Percentiles rank a stretch among this genome's conserved stretches.
Conservation (phyloP, 1,284 basidiomycete species). For the Chalciporus sp. region DNA sequence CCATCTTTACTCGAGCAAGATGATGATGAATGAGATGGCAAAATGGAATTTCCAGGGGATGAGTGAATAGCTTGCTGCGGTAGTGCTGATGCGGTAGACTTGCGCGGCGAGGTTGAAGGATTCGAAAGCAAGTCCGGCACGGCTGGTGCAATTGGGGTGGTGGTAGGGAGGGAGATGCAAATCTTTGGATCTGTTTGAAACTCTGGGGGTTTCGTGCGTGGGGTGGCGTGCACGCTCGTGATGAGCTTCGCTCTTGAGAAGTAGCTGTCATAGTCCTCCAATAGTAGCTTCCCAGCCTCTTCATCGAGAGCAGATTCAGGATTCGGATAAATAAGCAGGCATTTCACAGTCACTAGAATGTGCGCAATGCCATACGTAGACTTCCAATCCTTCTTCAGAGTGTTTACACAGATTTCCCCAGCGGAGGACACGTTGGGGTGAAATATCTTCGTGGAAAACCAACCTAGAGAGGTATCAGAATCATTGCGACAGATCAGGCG, state of each 20-base stretch:
- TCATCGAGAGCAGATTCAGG: slow-evolving; percentile 95
- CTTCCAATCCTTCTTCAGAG: slow-evolving; percentile 96
- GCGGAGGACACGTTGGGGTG: slow-evolving; percentile 91
- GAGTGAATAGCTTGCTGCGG: slow-evolving; percentile 38
- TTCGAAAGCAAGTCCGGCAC: slow-evolving; percentile 30
- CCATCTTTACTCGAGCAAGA: slow-evolving; percentile 45
- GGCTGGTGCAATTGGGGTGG: slow-evolving; percentile 24
- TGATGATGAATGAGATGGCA: slow-evolving; percentile 35
- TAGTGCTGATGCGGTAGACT: slow-evolving; percentile 40
- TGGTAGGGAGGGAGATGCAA: slow-evolving; percentile 15
- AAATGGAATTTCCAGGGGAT: slow-evolving; percentile 43
- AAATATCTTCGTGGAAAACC: slow-evolving; percentile 92
- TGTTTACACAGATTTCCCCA: slow-evolving; percentile 97
- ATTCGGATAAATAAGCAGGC: slow-evolving; percentile 94
- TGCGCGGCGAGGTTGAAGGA: slow-evolving; percentile 33
- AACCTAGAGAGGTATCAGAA: slow-evolving; percentile 53
- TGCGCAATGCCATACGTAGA: slow-evolving; percentile 88
- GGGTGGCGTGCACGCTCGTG: slow-evolving; percentile 85
- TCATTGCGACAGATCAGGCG: background rate
- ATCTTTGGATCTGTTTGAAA: slow-evolving; percentile 48
- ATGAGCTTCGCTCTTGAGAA: slow-evolving; percentile 80
- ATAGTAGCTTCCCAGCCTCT: slow-evolving; percentile 87
- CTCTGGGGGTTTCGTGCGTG: slow-evolving; percentile 65
- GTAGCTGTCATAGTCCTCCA: slow-evolving; percentile 89
- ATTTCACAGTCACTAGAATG: slow-evolving; percentile 91